A percentile compares a stretch with the other conserved stretches of the same genome.
Conservation (phyloP, 306 rosid species). For the Notholithocarpus densiflorus region DNA sequence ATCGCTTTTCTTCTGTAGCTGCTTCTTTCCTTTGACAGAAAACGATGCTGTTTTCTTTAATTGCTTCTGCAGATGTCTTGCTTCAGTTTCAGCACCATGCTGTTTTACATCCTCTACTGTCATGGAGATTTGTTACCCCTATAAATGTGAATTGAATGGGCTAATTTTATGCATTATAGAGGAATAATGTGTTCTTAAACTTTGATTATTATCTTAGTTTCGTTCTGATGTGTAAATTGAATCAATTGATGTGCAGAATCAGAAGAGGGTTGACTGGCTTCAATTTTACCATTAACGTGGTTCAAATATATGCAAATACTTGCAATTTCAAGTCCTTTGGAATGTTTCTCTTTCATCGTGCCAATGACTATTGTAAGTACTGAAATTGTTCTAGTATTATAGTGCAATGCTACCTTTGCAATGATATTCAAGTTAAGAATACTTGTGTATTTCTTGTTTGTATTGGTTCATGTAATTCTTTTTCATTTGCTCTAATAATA, state of each 20-base stretch:
- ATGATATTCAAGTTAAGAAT: not conserved
- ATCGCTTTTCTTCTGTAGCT: no score
- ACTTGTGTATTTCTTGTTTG: not conserved
- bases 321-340: not conserved
- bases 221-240: constrained; percentile 17
- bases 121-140: not conserved
- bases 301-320: constrained; percentile 6
- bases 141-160: not conserved
- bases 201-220: not conserved
- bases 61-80: no score
- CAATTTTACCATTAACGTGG: not conserved
- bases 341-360: not conserved
- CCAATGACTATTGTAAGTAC: not conserved
- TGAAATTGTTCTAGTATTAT: not conserved
- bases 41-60: no score
- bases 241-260: constrained; percentile 43
- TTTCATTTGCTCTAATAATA: not conserved
- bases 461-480: not conserved
- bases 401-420: not conserved
- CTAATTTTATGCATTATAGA: not conserved
- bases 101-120: no score
- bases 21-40: no score
- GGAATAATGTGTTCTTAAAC: not conserved
- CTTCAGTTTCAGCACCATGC: no score
- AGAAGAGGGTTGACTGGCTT: constrained; percentile 47